A percentile compares a stretch with the other conserved stretches of the same genome.
Evolutionary conservation across 2,329 filamentous ascomycete species (phyloP).

Genomic region (Taxawa tesnikishii): DNA sequence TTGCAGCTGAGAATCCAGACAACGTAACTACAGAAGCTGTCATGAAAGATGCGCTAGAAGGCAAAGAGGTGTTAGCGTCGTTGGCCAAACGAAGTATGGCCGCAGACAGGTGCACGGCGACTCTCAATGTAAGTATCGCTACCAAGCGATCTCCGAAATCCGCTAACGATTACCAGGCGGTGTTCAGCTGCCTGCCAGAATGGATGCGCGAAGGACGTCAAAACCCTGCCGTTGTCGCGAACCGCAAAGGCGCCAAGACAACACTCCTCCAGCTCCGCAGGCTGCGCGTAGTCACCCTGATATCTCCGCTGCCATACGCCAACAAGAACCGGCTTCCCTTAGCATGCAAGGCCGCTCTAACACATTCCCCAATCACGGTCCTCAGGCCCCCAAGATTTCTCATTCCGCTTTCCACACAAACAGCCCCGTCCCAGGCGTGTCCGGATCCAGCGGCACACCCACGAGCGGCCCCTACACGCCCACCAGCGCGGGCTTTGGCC

Average conservation of each 20-base stretch:
- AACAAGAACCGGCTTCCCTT: conserved; percentile 1
- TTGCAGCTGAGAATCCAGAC: conserved; percentile 67
- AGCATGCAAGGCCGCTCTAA: conserved; percentile 14
- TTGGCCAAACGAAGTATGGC: conserved; percentile 77
- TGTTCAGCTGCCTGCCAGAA: conserved; percentile 73
- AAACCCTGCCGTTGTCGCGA: conserved; percentile 28
- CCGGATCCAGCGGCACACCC: conserved; percentile 1
- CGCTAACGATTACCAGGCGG: conserved; percentile 35
- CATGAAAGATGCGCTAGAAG: conserved; percentile 71
- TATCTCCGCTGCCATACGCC: conserved; percentile 4
- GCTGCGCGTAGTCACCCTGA: conserved; percentile 8
- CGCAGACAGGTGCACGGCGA: conserved; percentile 71
- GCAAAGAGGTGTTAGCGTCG: conserved; percentile 67
- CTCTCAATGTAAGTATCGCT: conserved; percentile 54
- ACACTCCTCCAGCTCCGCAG: conserved; percentile 1
- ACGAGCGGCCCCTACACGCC: conserved; percentile 7
- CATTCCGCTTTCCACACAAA: not conserved
- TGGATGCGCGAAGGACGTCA: conserved; percentile 33
- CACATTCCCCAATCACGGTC: conserved; percentile 25
- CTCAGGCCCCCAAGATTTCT: conserved; percentile 3
- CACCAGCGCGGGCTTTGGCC: conserved; percentile 4
- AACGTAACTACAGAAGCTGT: conserved; percentile 66
- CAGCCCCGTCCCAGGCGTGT: not conserved
- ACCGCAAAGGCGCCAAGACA: conserved; percentile 33
- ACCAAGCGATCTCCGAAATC: not conserved